Evolutionary conservation across 129 eudicot species (phyloP).

Genomic region (Tagetes erecta): DNA sequence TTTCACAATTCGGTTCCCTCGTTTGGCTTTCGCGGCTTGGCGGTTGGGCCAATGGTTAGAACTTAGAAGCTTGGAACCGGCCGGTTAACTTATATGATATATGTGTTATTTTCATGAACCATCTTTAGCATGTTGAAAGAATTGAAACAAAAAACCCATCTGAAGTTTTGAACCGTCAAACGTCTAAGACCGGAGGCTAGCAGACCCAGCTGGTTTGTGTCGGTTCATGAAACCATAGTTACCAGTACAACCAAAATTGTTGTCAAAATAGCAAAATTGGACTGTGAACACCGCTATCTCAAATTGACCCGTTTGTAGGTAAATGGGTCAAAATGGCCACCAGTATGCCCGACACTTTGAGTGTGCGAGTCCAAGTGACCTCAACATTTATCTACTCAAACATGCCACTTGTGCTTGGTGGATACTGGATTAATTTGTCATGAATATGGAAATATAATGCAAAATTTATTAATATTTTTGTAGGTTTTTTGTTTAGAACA

Average conservation of each 20-base stretch:
- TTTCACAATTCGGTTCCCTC: not conserved
- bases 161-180: too few species aligned
- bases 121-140: too few species aligned
- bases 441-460: not conserved
- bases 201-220: not conserved
- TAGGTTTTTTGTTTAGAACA: slow-evolving; percentile 92
- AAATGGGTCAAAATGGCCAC: not conserved
- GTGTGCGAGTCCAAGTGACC: not conserved
- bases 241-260: not conserved
- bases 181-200: too few species aligned
- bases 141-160: too few species aligned
- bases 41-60: not conserved
- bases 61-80: not conserved
- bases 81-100: not conserved
- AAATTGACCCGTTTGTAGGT: not conserved
- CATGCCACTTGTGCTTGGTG: not conserved
- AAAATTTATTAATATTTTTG: not conserved
- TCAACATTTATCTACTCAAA: not conserved
- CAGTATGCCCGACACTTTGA: not conserved
- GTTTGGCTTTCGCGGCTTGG: not conserved
- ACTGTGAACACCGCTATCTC: not conserved
- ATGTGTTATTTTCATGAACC: not conserved
- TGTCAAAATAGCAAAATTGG: not conserved
- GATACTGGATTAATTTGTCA: not conserved
- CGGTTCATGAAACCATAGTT: not conserved